Conservation (phyloP, 108 stramenopile genomes). For the Nannochloropsis gaditana region DNA sequence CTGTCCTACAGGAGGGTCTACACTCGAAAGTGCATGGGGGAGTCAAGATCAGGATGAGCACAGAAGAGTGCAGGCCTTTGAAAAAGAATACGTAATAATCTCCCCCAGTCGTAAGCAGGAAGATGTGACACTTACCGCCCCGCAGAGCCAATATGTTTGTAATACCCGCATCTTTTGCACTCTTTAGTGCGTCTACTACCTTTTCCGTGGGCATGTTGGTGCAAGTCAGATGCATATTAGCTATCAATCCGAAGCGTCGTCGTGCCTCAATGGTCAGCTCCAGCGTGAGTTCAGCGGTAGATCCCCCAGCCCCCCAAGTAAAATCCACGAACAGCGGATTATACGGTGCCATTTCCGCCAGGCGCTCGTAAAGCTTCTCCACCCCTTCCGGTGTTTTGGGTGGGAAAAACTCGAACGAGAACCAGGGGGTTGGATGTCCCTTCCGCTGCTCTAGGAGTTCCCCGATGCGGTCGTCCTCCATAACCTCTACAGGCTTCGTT, state of each 20-base stretch:
- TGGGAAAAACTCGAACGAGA: slow-evolving; percentile 96
- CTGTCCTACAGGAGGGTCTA: slow-evolving; percentile 90
- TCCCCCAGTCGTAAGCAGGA: not conserved
- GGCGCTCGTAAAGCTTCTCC: slow-evolving; percentile 82
- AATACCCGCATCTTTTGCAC: slow-evolving; percentile 74
- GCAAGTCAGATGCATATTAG: slow-evolving; percentile 99
- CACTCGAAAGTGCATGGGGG: not conserved
- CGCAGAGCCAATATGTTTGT: slow-evolving; percentile 96
- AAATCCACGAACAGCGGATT: slow-evolving; percentile 88
- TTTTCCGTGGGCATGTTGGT: slow-evolving; percentile 94
- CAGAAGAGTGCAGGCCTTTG: not conserved
- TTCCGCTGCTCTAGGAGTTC: not conserved
- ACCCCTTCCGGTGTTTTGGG: slow-evolving; percentile 86
- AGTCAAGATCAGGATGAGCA: not conserved
- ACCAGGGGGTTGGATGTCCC: slow-evolving; percentile 4
- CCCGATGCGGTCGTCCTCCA: slow-evolving; percentile 7
- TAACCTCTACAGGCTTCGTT: no score
- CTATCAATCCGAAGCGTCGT: slow-evolving; percentile 68
- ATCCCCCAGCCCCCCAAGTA: slow-evolving; percentile 99
- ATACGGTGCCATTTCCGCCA: slow-evolving; percentile 38
- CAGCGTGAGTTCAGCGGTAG: slow-evolving; percentile 89
- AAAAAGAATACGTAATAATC: not conserved
- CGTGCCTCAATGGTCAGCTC: slow-evolving; percentile 75
- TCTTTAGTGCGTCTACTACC: slow-evolving; percentile 72
- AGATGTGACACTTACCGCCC: slow-evolving; percentile 49